Evolutionary conservation across 2,329 filamentous ascomycete species (phyloP), one percentile per base, ranked within the genome.

Genomic region (Beauveria scarabaeidicola): DNA sequence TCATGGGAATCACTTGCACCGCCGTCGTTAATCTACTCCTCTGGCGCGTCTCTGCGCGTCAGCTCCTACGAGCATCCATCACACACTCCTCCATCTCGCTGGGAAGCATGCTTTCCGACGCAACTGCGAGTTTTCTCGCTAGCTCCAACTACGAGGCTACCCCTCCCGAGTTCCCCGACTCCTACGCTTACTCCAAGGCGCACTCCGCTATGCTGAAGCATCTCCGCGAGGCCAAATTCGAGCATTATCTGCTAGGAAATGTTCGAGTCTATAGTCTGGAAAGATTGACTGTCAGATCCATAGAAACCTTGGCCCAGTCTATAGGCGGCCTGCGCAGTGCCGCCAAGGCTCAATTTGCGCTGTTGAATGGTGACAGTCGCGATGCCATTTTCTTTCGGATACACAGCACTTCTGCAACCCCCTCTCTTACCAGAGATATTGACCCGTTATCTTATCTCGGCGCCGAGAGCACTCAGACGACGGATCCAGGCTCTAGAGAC

Each of bases 241-340:
- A 96, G 71, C 89, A 94, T 68, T 94, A 88, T 67, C 75, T 91
- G 1, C 71, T 89, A 2, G 91, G 91, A 2, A 86, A 84, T 1
- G 90, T 94, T 69, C 81, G 81, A 61, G 81, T 92, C 63, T 92
- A 93, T 69, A 80, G 81, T 44, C 78, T 92, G 5, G 88, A 96
- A 68, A 84, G 86, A 62, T 84, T 82, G 29, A 80, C 96, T 3
- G 88, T 91, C 52, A 86, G 88, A 66, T 91, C 89, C 66, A 84
- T 96, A 68, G 89, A 93, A 70, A 86, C 84, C 52, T 80, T 96
- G 43, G 85, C 89, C 13, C 91, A 96, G 70, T 91, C 90, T 64
- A 85, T 96, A 63, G 91, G 92, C 71, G 91, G 91, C 6, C 76
- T 97, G 66, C 82, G 90, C 64, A 95, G 90, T 76, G 91, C 92